Evolutionary conservation across 139 green algal genomes (phyloP).

Genomic region (Asterochloris erici): DNA sequence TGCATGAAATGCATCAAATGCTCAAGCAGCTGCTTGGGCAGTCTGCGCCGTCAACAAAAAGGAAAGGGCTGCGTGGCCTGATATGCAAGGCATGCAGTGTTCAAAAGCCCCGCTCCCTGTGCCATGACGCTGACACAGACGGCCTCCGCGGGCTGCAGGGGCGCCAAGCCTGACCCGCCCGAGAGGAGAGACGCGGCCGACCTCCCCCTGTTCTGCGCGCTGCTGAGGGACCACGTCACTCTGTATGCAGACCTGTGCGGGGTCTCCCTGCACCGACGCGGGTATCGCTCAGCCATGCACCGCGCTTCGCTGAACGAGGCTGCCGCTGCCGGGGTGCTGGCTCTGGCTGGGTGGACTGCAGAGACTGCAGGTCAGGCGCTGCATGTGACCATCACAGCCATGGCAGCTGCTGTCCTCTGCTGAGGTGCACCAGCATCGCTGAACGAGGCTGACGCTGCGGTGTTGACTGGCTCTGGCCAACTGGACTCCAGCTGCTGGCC

Average conservation of each 20-base stretch:
- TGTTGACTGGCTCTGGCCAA: too few relatives aligned
- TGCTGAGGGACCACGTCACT: constrained; percentile 17
- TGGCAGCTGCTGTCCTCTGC: constrained; percentile 51
- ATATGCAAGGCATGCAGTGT: neutral
- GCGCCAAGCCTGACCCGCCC: constrained; percentile 56
- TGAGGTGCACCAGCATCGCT: constrained; percentile 57
- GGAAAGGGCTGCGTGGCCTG: too few relatives aligned
- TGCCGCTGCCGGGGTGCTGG: constrained; percentile 77
- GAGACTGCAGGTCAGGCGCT: neutral
- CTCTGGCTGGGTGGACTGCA: constrained; percentile 55
- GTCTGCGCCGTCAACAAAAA: neutral
- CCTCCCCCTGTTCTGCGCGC: constrained; percentile 65
- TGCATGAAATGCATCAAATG: neutral
- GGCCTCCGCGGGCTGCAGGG: constrained; percentile 22
- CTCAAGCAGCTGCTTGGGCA: neutral
- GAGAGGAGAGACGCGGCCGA: constrained; percentile 40
- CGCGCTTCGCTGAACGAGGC: constrained; percentile 85
- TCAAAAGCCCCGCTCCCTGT: neutral
- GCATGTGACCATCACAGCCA: neutral
- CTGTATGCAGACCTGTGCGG: constrained; percentile 88
- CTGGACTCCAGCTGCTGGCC: too few relatives aligned
- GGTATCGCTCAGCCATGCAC: constrained; percentile 84
- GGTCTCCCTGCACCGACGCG: constrained; percentile 76
- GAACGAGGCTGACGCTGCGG: constrained; percentile 20
- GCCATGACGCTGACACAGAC: too few relatives aligned